Evolutionary conservation across 2,329 filamentous ascomycete species (phyloP).

Genomic region (Bipolaris oryzae): DNA sequence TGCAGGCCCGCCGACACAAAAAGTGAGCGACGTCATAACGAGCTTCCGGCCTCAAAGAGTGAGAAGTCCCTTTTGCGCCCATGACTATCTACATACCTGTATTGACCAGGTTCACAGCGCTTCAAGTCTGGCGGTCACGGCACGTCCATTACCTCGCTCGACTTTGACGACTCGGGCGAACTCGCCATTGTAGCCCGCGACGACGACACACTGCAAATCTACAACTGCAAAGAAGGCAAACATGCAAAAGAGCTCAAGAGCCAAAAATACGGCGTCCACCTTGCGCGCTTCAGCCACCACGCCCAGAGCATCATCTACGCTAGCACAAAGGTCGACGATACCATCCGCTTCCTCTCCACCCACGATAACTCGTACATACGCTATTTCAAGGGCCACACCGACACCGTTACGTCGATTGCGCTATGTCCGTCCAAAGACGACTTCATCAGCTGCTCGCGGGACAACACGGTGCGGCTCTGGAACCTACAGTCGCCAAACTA

Average conservation of each 20-base stretch:
- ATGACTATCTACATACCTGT: neutral
- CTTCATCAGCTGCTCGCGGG: conserved; percentile 89
- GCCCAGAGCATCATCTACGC: conserved; percentile 92
- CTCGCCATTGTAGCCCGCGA: conserved; percentile 88
- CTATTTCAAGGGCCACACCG: conserved; percentile 92
- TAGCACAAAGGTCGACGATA: conserved; percentile 93
- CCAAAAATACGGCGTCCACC: conserved; percentile 95
- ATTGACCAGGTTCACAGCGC: conserved; percentile 41
- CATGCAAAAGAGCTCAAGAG: conserved; percentile 87
- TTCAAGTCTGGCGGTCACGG: conserved; percentile 56
- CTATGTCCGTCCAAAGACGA: conserved; percentile 87
- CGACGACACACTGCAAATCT: conserved; percentile 95
- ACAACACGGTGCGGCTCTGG: conserved; percentile 93
- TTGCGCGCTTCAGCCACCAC: conserved; percentile 93
- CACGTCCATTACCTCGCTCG: conserved; percentile 81
- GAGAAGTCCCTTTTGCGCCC: conserved; percentile 23
- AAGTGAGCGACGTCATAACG: conserved; percentile 77
- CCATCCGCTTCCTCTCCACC: conserved; percentile 82
- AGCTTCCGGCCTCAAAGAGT: conserved; percentile 83
- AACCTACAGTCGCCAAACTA: conserved; percentile 80
- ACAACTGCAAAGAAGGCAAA: conserved; percentile 88
- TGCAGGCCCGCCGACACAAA: conserved; percentile 52
- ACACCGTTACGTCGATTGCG: conserved; percentile 79
- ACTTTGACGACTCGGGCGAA: conserved; percentile 95
- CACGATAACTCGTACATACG: conserved; percentile 97